Conservation (phyloP, 2,329 filamentous ascomycete genomes). For the Clarireedia monteithiana region DNA sequence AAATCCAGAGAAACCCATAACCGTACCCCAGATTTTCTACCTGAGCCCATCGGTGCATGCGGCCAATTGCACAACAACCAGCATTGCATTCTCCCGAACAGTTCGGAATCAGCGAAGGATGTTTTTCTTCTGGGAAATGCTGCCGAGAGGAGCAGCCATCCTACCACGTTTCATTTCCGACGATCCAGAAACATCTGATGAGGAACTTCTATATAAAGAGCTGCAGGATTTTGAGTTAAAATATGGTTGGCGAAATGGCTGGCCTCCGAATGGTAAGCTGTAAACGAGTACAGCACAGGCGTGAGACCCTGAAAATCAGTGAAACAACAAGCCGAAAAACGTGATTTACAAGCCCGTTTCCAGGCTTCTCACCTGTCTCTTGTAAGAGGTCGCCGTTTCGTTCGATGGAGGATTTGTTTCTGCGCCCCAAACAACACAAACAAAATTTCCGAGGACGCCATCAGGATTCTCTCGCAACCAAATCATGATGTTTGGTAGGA, state of each 20-base stretch:
- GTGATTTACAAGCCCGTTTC: no score
- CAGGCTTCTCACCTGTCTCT: no score
- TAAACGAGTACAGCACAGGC: not conserved
- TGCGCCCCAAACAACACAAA: constrained; percentile 5
- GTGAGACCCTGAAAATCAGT: not conserved
- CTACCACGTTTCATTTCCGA: not conserved
- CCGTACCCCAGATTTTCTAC: no score
- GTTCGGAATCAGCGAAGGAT: no score
- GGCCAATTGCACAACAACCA: no score
- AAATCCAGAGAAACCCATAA: no score
- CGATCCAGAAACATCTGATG: no score
- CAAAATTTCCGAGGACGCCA: not conserved
- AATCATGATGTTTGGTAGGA: not conserved
- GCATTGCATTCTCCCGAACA: no score
- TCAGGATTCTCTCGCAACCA: not conserved
- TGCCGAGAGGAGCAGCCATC: not conserved
- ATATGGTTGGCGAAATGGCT: not conserved
- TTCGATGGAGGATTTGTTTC: not conserved
- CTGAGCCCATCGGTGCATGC: no score
- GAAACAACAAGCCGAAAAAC: no score
- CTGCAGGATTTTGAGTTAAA: not conserved
- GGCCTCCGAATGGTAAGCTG: not conserved
- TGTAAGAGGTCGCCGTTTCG: not conserved
- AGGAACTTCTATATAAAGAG: not conserved
- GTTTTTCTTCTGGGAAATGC: no score